Base-by-base conservation (phyloP, 306 rosid genomes). In the Gastrolobium bilobum region DNA sequence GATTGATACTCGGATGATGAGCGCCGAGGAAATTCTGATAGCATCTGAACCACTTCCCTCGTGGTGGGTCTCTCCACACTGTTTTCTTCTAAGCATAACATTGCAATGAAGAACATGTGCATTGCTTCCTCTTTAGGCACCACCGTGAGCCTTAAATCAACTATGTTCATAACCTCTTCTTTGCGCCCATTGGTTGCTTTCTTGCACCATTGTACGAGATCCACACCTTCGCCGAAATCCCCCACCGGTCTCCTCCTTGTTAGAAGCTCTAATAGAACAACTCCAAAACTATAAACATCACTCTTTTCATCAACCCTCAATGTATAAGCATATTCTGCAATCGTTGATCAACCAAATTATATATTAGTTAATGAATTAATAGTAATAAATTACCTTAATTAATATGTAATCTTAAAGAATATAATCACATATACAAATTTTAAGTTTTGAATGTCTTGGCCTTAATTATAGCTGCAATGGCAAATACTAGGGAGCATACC, bases 41-140 rank as follows among this genome's bases (percentile, higher is more conserved):
- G 86, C 97, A 93, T 93, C 43, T 93, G 98, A 77, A 93, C 92
- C 0, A 91, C 97, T 79, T 93, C 98, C 81, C 97, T 87, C 98
- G 91, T 93, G 0, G 98, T 90, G 10, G 98, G 98, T 51, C 98
- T 85, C 73, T 89, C 91, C 2, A 93, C 89, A 35, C 97, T 91
- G 11, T 90, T 87, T 1, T 93, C 97, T 73, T 93, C 87, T 6
- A 89, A 76, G 47, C 98, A 93, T 29, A 86, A 72, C 83, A 88
- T 83, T 4, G 93, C 90, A 37, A 93, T 69, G 84, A 94, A 90
- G 71, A 94, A 82, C 79, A 91, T 58, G 86, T 94, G 98, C 84
- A 82, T 90, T n/a, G 86, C 91, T 76, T 91, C 94, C 5, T 90
- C 92, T 64, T 78, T 88, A 0, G 92, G 90, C 42, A 90, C 87